phyloP scores from a whole-genome alignment of 2,329 filamentous ascomycete species.

The Aureobasidium pullulans region DNA sequence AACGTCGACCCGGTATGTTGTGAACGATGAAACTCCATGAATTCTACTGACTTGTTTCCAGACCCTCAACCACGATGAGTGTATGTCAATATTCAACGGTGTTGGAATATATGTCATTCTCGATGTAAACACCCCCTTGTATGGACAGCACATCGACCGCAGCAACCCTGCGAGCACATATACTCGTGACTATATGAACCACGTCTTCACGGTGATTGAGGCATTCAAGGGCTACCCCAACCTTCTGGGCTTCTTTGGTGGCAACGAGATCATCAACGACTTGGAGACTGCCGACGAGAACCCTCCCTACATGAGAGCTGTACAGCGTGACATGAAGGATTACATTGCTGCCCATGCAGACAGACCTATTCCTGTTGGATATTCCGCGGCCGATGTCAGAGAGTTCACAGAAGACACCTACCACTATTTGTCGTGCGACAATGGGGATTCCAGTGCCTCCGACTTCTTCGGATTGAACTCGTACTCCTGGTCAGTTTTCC shows the following conservation, averaged over 20 bases:
- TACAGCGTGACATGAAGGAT: conserved; percentile 60
- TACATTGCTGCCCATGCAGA: conserved; percentile 54
- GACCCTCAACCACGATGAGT: conserved; percentile 51
- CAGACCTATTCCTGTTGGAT: conserved; percentile 58
- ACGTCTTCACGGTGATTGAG: conserved; percentile 57
- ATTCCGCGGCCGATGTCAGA: conserved; percentile 68
- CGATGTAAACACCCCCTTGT: conserved; percentile 57
- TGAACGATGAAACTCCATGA: conserved; percentile 27
- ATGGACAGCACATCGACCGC: conserved; percentile 50
- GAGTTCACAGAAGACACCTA: conserved; percentile 64
- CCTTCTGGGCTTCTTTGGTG: conserved; percentile 55
- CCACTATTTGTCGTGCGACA: conserved; percentile 65
- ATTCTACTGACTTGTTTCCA: background rate
- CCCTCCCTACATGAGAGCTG: conserved; percentile 54
- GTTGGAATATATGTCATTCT: conserved; percentile 61
- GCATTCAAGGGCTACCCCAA: conserved; percentile 62
- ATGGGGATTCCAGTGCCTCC: conserved; percentile 49
- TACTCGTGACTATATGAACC: conserved; percentile 47
- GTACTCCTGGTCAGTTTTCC: conserved; percentile 56
- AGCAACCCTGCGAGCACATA: conserved; percentile 49
- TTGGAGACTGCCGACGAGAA: conserved; percentile 32
- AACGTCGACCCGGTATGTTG: conserved; percentile 44
- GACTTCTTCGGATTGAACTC: conserved; percentile 74
- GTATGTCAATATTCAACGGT: conserved; percentile 54
- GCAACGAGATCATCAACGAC: conserved; percentile 61